Percentiles rank a stretch among this genome's conserved stretches.
Evolutionary conservation across 768 basidiomycete species (phyloP).

Genomic region (Termitomyces sp.): DNA sequence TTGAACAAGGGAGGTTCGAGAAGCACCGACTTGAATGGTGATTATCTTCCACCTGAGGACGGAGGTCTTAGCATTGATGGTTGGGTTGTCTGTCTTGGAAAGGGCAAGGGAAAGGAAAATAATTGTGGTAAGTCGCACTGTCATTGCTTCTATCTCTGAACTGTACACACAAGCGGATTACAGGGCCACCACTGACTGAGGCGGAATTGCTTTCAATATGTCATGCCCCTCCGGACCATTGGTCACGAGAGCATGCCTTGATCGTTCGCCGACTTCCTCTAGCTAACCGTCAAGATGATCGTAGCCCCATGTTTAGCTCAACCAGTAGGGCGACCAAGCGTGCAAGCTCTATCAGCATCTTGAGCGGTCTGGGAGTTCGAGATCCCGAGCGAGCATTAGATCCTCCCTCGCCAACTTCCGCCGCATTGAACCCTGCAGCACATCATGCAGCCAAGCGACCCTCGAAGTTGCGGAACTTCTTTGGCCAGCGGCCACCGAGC

Average conservation of each 20-base stretch:
- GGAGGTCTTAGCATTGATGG: conserved; percentile 80
- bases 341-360: conserved; percentile 90
- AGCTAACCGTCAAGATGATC: conserved; percentile 36
- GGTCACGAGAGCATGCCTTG: conserved; percentile 73
- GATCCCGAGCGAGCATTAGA: conserved; percentile 66
- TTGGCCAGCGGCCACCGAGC: conserved; percentile 95
- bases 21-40: conserved; percentile 37
- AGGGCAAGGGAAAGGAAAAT: conserved; percentile 43
- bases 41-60: conserved; percentile 62
- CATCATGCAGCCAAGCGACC: conserved; percentile 41
- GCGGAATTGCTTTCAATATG: conserved; percentile 79
- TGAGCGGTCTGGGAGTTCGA: conserved; percentile 89
- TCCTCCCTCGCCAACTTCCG: conserved; percentile 46
- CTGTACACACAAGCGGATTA: conserved; percentile 1
- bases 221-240: conserved; percentile 72
- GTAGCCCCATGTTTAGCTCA: conserved; percentile 24
- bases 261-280: conserved; percentile 56
- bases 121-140: conserved; percentile 38
- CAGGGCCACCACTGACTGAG: conserved; percentile 76
- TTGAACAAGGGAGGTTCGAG: conserved; percentile 61
- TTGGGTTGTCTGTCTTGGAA: conserved; percentile 77
- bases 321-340: conserved; percentile 67
- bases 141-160: neutral
- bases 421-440: conserved; percentile 25
- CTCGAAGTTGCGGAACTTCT: conserved; percentile 88